Base-by-base conservation (phyloP, 2,329 filamentous ascomycete genomes). In the Shiraia bambusicola region DNA sequence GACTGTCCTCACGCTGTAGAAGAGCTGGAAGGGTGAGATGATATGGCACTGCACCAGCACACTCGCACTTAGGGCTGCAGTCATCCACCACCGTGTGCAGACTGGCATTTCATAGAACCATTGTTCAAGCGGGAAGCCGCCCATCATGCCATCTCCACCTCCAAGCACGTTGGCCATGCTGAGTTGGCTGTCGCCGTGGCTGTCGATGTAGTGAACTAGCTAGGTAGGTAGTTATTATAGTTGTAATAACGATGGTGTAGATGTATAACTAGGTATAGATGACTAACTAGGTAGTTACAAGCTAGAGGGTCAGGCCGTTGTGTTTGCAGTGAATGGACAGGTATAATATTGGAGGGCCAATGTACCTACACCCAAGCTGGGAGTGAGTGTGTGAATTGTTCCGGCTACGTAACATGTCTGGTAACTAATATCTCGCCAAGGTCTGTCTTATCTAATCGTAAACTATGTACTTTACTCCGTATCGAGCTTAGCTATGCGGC, bases 51-150 rank as follows among this genome's bases (percentile, higher is more conserved):
- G 93, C 4, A 97, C 90, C 56, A 97, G 74, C 12, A 90, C 83
- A 56, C 90, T 95, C 9, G 87, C 93, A 43, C 89, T 75, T 29
- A 97, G 83, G 0, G 91, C 95, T 4, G 91, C 90, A 16, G 89
- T 91, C 15, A 93, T 97, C 93, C 93, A 98, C 85, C 88, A 94
- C 48, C 93, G 79, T 27, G 93, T 98, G 70, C 91, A 95, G 17
- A 93, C 83, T 3, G 93, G 93, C 87, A 96, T 96, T 70, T 98
- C 93, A 79, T 89, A 96, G 71, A 96, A 97, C 93, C 93, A 98
- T 56, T 92, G 86, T 71, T 97, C 93, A 6, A 98, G 79, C 29
- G 92, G 93, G 62, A 95, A 77, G 49, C 80, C 78, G 41, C 56
- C 56, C 49, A 74, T 73, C 43, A 74, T 59, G 45, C 66, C 69